phyloP scores from a whole-genome alignment of 2,329 filamentous ascomycete species.

The Sclerotinia spermophila region DNA sequence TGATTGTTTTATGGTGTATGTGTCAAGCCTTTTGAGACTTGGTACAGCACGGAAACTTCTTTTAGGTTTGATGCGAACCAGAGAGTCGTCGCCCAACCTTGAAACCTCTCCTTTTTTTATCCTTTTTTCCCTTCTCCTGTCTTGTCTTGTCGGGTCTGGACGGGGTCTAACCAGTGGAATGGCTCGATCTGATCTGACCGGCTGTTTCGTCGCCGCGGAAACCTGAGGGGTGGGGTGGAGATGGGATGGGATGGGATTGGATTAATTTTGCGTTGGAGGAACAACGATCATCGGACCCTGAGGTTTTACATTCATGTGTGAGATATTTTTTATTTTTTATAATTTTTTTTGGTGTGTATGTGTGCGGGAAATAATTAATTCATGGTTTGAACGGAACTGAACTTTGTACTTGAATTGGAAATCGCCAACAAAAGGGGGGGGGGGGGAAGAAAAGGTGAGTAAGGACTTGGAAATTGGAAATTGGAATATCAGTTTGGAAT shows the following conservation, averaged over 20 bases:
- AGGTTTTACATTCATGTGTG: neutral
- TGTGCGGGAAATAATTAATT: too few species aligned
- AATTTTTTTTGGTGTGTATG: too few species aligned
- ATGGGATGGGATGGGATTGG: neutral
- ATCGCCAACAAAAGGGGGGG: neutral
- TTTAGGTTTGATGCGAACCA: neutral
- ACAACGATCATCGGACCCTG: neutral
- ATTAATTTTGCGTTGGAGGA: constrained; percentile 14
- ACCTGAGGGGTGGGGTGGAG: neutral
- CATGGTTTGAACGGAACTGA: neutral
- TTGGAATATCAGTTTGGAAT: neutral
- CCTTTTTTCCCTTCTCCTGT: neutral
- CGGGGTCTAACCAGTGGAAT: neutral
- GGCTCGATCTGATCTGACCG: neutral
- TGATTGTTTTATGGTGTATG: too few species aligned
- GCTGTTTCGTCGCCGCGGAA: constrained; percentile 3
- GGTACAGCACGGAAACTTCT: too few species aligned
- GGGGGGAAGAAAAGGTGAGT: neutral
- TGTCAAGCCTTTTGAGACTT: too few species aligned
- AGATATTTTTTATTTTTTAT: neutral
- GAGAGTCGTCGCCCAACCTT: neutral
- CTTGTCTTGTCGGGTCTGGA: neutral
- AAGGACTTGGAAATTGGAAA: too few species aligned
- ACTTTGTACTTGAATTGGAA: neutral
- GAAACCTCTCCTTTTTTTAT: neutral